These are phyloP conservation scores for Phytophthora tubulina DNA, from an alignment of 352 stramenopile genomes.

Conservation along the genomic window DNA sequence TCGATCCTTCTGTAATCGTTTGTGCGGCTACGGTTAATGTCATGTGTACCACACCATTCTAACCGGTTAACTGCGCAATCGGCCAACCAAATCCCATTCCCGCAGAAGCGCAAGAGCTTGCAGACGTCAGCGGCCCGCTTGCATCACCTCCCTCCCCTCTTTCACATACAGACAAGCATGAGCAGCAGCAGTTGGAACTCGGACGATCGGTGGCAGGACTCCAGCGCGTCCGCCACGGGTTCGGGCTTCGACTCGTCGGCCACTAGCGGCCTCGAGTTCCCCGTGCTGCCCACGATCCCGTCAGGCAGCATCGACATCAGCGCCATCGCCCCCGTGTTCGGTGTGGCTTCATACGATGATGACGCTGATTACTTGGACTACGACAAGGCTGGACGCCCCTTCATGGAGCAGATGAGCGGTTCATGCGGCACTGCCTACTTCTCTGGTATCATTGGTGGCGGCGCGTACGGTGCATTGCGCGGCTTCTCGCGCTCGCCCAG, in stretches of 20 bases:
- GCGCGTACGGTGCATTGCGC: conserved; percentile 68
- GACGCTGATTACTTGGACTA: conserved; percentile 90
- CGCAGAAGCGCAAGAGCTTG: conserved; percentile 27
- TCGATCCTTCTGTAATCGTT: conserved; percentile 3
- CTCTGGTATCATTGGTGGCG: conserved; percentile 84
- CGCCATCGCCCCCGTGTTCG: conserved; percentile 88
- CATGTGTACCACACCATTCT: conserved; percentile 25
- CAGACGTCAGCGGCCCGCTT: neutral
- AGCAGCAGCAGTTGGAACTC: conserved; percentile 69
- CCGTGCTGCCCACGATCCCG: conserved; percentile 77
- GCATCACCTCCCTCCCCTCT: conserved; percentile 8
- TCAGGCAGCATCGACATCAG: conserved; percentile 84
- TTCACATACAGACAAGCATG: conserved; percentile 39
- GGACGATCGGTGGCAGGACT: conserved; percentile 82
- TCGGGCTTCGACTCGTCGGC: conserved; percentile 55
- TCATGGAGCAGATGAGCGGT: conserved; percentile 86
- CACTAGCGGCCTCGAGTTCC: conserved; percentile 70
- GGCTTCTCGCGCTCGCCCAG: conserved; percentile 80
- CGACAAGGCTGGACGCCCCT: conserved; percentile 83
- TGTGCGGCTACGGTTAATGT: conserved; percentile 13
- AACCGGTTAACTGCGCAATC: conserved; percentile 12
- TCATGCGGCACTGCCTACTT: conserved; percentile 88
- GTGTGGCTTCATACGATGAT: conserved; percentile 79
- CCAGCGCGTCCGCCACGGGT: conserved; percentile 45
- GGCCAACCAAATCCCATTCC: conserved; percentile 18